phyloP scores from a whole-genome alignment of 257 asterid species.

The Solanum peruvianum region DNA sequence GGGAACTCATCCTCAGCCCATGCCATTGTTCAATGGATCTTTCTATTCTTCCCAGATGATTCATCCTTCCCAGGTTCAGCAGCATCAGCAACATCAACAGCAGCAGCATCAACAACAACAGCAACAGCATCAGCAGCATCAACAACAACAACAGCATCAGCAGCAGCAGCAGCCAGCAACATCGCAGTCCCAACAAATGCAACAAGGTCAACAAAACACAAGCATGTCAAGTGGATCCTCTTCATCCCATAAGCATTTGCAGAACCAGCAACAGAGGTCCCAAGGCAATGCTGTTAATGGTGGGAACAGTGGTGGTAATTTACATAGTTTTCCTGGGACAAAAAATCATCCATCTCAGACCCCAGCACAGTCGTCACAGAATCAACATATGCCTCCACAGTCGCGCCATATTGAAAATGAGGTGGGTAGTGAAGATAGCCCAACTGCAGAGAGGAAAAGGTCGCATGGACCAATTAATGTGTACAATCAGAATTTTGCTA shows the following conservation, averaged over 20 bases:
- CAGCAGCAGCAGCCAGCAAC: slow-evolving; percentile 30
- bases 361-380: slow-evolving; percentile 27
- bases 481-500: slow-evolving; percentile 49
- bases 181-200: slow-evolving; percentile 32
- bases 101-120: slow-evolving; percentile 16
- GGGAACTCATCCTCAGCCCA: slow-evolving; percentile 60
- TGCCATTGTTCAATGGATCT: slow-evolving; percentile 81
- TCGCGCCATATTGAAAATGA: slow-evolving; percentile 47
- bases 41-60: slow-evolving; percentile 77
- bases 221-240: slow-evolving; percentile 45
- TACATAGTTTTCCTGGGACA: slow-evolving; percentile 40
- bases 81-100: slow-evolving; percentile 5
- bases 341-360: slow-evolving; percentile 42
- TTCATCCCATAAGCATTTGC: slow-evolving; percentile 66
- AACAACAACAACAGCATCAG: neutral
- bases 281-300: slow-evolving; percentile 22
- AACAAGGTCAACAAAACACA: slow-evolving; percentile 42
- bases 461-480: slow-evolving; percentile 44
- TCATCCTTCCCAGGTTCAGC: slow-evolving; percentile 69
- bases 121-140: slow-evolving; percentile 32
- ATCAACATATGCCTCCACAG: slow-evolving; percentile 31
- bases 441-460: slow-evolving; percentile 45
- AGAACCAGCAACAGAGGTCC: slow-evolving; percentile 42
- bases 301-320: slow-evolving; percentile 23
- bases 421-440: slow-evolving; percentile 50